Conservation (phyloP, 169 alveolate genomes). For the Nephromyces sp. region DNA sequence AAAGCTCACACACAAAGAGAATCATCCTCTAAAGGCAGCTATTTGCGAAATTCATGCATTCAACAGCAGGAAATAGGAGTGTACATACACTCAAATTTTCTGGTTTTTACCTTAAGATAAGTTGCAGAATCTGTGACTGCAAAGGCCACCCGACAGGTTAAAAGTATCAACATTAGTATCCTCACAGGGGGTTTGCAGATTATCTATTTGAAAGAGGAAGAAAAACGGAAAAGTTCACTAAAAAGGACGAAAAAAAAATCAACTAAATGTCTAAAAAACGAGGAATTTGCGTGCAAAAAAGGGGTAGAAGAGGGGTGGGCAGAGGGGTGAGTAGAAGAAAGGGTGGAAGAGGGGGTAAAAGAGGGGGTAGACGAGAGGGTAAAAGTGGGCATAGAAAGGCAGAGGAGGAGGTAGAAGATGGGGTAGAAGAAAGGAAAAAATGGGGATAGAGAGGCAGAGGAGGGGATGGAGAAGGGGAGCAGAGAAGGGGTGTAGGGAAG, state of each 20-base stretch:
- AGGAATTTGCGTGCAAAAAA: not conserved
- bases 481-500: too few species aligned
- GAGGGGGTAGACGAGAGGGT: not conserved
- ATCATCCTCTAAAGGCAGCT: too few species aligned
- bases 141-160: conserved; percentile 19
- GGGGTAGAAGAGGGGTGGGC: not conserved
- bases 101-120: conserved; percentile 10
- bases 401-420: too few species aligned
- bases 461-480: too few species aligned
- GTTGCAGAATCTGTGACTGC: conserved; percentile 11
- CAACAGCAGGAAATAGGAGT: too few species aligned
- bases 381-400: not conserved
- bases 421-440: not conserved
- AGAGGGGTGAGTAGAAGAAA: too few species aligned
- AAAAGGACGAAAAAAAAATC: not conserved
- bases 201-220: not conserved
- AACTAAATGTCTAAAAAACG: not conserved
- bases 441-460: not conserved
- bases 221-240: not conserved
- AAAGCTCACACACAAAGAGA: too few species aligned
- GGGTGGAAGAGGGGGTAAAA: not conserved
- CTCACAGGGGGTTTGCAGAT: conserved; percentile 13
- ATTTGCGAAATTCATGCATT: too few species aligned
- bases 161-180: not conserved
- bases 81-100: too few species aligned